Evolutionary conservation across 495 filamentous ascomycete species (phyloP).

Genomic region (Tuber indicum): DNA sequence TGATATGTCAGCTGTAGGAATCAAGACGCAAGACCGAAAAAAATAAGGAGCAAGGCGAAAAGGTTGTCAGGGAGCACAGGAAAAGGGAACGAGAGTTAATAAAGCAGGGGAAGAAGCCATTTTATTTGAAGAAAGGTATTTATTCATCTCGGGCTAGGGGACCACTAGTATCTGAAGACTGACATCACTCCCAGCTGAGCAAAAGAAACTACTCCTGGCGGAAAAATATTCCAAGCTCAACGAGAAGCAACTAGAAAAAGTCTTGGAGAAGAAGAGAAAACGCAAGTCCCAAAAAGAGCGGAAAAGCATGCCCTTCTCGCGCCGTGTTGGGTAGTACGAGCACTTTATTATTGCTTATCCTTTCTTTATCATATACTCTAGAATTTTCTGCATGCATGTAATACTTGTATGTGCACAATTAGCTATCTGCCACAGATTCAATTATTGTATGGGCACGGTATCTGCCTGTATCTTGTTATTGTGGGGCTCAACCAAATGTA

Average conservation of each 20-base stretch:
- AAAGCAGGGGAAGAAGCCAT: slow-evolving; percentile 82
- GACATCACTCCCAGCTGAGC: slow-evolving; percentile 51
- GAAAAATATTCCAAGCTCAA: slow-evolving; percentile 75
- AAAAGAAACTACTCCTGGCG: slow-evolving; percentile 73
- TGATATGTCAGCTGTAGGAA: neutral
- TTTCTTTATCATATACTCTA: neutral
- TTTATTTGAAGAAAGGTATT: slow-evolving; percentile 69
- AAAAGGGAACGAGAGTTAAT: slow-evolving; percentile 76
- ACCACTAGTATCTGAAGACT: slow-evolving; percentile 5
- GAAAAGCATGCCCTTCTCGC: slow-evolving; percentile 35
- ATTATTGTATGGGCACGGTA: neutral
- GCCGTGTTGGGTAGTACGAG: slow-evolving; percentile 22
- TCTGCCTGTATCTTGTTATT: neutral
- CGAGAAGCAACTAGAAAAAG: slow-evolving; percentile 69
- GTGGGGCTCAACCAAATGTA: neutral
- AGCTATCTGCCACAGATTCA: neutral
- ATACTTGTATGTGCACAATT: neutral
- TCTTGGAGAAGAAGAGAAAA: slow-evolving; percentile 75
- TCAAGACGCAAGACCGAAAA: neutral
- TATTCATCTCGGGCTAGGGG: neutral
- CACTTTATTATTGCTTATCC: neutral
- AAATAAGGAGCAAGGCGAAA: slow-evolving; percentile 56
- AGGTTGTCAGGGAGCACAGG: slow-evolving; percentile 64
- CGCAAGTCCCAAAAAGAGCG: slow-evolving; percentile 39
- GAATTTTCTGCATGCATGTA: neutral